phyloP scores from a whole-genome alignment of 306 rosid genomes.

The Prunus dulcis region DNA sequence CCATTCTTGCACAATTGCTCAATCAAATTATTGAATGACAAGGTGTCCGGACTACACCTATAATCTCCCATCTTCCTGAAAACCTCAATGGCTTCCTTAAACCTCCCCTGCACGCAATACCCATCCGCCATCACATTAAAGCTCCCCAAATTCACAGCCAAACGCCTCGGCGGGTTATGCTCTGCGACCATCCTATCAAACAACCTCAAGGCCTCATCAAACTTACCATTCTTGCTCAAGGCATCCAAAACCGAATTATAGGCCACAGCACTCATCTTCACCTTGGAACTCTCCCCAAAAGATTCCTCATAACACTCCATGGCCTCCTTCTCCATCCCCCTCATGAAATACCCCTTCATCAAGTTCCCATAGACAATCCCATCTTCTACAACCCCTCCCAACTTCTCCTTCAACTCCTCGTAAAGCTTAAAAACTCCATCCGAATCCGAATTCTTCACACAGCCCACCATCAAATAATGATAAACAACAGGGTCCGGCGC shows the following conservation, averaged over 20 bases:
- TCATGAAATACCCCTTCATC: constrained; percentile 86
- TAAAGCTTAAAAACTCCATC: constrained; percentile 62
- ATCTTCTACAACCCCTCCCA: constrained; percentile 64
- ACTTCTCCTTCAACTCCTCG: constrained; percentile 61
- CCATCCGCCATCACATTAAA: constrained; percentile 89
- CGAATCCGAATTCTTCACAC: constrained; percentile 49
- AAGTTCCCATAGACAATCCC: constrained; percentile 81
- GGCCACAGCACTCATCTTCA: constrained; percentile 70
- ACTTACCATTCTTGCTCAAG: constrained; percentile 68
- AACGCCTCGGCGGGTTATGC: constrained; percentile 55
- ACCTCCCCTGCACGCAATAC: constrained; percentile 61
- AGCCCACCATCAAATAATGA: constrained; percentile 81
- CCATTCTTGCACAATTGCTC: constrained; percentile 73
- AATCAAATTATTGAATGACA: constrained; percentile 89
- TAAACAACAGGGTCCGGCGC: constrained; percentile 63
- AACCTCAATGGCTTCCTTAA: constrained; percentile 68
- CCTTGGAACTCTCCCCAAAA: constrained; percentile 49
- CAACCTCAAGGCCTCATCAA: constrained; percentile 62
- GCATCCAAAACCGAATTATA: constrained; percentile 87
- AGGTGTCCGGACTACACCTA: constrained; percentile 65
- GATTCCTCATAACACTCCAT: constrained; percentile 74
- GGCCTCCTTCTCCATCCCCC: constrained; percentile 79
- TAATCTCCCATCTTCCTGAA: constrained; percentile 84
- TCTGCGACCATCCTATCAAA: constrained; percentile 68
- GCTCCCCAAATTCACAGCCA: constrained; percentile 80